Base-by-base conservation (phyloP, 1,139 yeast species). In the Sugiyamaella castrensis region DNA sequence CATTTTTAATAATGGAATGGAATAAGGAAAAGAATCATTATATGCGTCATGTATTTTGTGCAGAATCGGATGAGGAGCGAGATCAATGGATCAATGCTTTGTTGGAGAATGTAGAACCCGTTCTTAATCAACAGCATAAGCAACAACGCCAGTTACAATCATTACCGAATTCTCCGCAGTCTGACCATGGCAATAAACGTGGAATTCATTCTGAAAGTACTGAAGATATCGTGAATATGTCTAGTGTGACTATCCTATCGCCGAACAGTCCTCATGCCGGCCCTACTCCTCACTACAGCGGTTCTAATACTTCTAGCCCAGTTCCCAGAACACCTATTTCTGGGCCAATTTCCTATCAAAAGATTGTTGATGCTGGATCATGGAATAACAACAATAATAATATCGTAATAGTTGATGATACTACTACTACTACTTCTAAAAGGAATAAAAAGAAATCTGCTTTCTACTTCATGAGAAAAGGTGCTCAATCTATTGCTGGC, bases 21-120 rank as follows among this genome's bases (percentile, higher is more conserved):
- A 78, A 76, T 53, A 81, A 79, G 58, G 76, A 79, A 43, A 30
- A 35, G 24, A 68, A 78, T n/a, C 71, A 80, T 1, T 66, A 63
- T 33, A 76, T 80, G 1, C 82, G 81, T 52, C 89, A 86, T 64
- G 78, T 82, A 46, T 76, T 89, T 53, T 88, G 95, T 67, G 88
- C 95, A 2, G 96, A 89, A 64, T 80, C 85, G 1, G 87, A 85
- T 47, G 75, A 72, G 31, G 96, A 88, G 59, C 77, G 96, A 47
- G 95, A 87, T 57, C 75, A 75, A 4, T 87, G 96, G 96, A 79
- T 84, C 27, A 73, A 79, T 16, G 75, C 79, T 1, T 68, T 85
- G 55, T 72, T 82, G 37, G 82, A 78, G 52, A 72, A 72, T 46
- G 65, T 67, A 3, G 55, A 56, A 12, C 37, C 46, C 30, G 43